Percentiles rank a stretch among this genome's conserved stretches.
These are phyloP conservation scores for Curvularia lunata DNA, from an alignment of 2,329 filamentous ascomycete genomes.

Conservation along the genomic window DNA sequence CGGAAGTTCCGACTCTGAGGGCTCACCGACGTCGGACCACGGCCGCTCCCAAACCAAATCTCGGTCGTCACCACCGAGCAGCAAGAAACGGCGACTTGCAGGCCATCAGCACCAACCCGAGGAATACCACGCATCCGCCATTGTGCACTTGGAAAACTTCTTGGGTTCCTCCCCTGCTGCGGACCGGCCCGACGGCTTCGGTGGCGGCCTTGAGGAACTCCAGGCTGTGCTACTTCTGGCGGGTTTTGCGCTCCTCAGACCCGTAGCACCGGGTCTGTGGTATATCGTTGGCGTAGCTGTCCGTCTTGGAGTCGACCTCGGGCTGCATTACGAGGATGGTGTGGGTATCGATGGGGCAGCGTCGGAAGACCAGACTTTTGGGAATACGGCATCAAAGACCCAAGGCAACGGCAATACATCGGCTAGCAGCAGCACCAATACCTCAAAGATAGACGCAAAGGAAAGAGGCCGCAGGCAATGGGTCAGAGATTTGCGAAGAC, in stretches of 20 bases:
- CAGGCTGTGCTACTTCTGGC: conserved; percentile 92
- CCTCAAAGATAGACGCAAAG: conserved; percentile 54
- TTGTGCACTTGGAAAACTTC: conserved; percentile 88
- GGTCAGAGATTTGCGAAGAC: conserved; percentile 81
- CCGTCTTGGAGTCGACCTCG: conserved; percentile 86
- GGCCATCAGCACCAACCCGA: conserved; percentile 78
- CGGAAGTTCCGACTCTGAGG: conserved; percentile 54
- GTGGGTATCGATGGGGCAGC: conserved; percentile 63
- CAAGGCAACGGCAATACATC: conserved; percentile 43
- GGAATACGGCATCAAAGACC: conserved; percentile 33
- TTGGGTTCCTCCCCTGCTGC: conserved; percentile 68
- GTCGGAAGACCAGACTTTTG: conserved; percentile 38
- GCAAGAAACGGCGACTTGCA: conserved; percentile 50
- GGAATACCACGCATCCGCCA: conserved; percentile 94
- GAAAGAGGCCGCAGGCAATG: conserved; percentile 77
- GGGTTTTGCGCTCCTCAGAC: conserved; percentile 87
- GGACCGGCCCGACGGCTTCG: conserved; percentile 67
- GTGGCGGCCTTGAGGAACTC: conserved; percentile 89
- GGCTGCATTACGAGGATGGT: conserved; percentile 90
- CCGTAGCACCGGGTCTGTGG: conserved; percentile 92
- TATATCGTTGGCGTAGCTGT: conserved; percentile 96
- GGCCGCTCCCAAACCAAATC: conserved; percentile 38
- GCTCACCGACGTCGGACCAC: conserved; percentile 40
- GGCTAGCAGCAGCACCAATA: conserved; percentile 29
- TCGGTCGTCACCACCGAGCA: conserved; percentile 40